Percentiles rank a stretch among this genome's conserved stretches.
These are phyloP conservation scores for Yamadazyma jaroonii DNA, from an alignment of 1,139 yeast species.

Conservation along the genomic window DNA sequence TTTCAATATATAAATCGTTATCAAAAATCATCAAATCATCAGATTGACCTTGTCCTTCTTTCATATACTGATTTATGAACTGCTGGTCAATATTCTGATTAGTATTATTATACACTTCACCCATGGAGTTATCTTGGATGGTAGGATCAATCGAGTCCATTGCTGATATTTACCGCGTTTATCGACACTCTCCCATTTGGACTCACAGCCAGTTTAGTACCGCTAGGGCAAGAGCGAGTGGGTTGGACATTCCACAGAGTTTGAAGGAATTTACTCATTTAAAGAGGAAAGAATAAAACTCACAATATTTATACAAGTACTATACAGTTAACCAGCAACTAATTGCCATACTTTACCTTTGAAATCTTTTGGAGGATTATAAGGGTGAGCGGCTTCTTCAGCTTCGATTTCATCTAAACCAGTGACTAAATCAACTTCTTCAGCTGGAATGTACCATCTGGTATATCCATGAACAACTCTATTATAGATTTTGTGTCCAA, in stretches of 20 bases:
- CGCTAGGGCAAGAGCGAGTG: no score
- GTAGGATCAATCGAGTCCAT: conserved; percentile 3
- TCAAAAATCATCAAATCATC: background rate
- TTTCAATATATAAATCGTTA: background rate
- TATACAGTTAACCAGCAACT: conserved; percentile 1
- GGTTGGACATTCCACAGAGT: no score
- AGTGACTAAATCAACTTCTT: conserved; percentile 16
- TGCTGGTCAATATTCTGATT: conserved; percentile 7
- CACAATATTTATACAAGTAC: no score
- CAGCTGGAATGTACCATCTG: conserved; percentile 19
- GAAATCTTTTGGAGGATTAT: conserved; percentile 17
- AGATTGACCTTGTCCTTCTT: conserved; percentile 5
- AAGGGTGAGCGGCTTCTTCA: conserved; percentile 21
- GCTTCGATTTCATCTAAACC: conserved; percentile 21
- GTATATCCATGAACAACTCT: conserved; percentile 25
- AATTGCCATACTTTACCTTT: conserved; percentile 20
- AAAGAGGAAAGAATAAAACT: no score
- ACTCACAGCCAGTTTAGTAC: no score
- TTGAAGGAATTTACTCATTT: no score
- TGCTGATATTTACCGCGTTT: background rate
- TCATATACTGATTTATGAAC: conserved; percentile 53
- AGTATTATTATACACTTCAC: background rate
- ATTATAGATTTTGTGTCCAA: conserved; percentile 24
- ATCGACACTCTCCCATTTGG: no score
- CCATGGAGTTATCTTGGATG: conserved; percentile 1